phyloP scores from a whole-genome alignment of 2,329 filamentous ascomycete species.

The Botrytis pseudocinerea region DNA sequence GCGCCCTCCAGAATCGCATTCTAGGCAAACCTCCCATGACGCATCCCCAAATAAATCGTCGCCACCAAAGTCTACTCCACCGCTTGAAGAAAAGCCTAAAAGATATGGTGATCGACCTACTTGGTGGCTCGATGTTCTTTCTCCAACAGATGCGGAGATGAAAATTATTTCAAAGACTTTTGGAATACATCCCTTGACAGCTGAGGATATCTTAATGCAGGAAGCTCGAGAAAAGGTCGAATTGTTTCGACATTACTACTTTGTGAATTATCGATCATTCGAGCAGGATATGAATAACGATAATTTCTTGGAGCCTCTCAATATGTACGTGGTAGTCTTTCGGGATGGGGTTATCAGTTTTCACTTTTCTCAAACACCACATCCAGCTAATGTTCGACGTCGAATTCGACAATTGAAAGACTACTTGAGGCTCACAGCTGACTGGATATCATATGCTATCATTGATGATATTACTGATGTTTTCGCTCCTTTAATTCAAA shows the following conservation, averaged over 20 bases:
- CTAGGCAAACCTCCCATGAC: conserved; percentile 30
- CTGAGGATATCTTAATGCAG: conserved; percentile 96
- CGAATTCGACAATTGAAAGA: conserved; percentile 92
- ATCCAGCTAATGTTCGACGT: conserved; percentile 92
- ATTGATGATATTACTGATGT: conserved; percentile 99
- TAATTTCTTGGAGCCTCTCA: conserved; percentile 90
- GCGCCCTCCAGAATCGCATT: conserved; percentile 18
- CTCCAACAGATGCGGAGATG: conserved; percentile 93
- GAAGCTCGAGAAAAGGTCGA: conserved; percentile 98
- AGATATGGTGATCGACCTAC: conserved; percentile 81
- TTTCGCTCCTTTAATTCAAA: conserved; percentile 87
- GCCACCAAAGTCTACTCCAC: conserved; percentile 10
- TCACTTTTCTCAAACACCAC: conserved; percentile 94
- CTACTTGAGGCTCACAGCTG: conserved; percentile 87
- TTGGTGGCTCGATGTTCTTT: conserved; percentile 94
- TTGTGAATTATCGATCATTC: conserved; percentile 97
- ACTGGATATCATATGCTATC: conserved; percentile 98
- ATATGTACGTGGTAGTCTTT: conserved; percentile 97
- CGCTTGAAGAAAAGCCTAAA: conserved; percentile 46
- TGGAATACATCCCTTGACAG: conserved; percentile 91
- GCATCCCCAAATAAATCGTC: conserved; percentile 36
- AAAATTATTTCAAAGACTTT: conserved; percentile 89
- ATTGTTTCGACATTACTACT: conserved; percentile 96
- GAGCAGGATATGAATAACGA: conserved; percentile 90
- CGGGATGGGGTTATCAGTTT: conserved; percentile 93